These are phyloP conservation scores for Gloeopeniophorella convolvens DNA, from an alignment of 768 basidiomycete genomes.

Conservation along the genomic window DNA sequence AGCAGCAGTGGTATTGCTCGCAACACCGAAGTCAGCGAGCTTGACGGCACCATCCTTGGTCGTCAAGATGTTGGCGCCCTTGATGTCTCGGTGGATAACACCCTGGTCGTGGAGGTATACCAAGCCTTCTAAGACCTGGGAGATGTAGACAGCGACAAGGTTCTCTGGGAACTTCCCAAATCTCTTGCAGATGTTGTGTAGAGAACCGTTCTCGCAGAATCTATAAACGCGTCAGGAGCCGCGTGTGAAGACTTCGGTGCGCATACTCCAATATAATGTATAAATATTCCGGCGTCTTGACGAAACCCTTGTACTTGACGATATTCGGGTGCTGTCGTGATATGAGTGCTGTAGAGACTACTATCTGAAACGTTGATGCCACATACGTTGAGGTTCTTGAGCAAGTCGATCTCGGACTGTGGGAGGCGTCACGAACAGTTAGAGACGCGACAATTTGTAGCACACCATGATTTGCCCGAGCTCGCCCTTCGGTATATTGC, in stretches of 20 bases:
- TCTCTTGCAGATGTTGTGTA: constrained; percentile 91
- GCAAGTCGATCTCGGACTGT: constrained; percentile 92
- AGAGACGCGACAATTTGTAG: too few species aligned
- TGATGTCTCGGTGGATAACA: constrained; percentile 98
- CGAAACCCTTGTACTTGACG: constrained; percentile 98
- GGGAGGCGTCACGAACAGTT: not conserved
- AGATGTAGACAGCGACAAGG: constrained; percentile 93
- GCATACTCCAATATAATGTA: constrained; percentile 94
- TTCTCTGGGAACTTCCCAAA: constrained; percentile 99
- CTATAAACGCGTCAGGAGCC: constrained; percentile 30
- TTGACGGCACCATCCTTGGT: constrained; percentile 99
- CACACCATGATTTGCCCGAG: constrained; percentile 98
- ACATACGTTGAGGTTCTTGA: constrained; percentile 92
- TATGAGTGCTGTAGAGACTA: too few species aligned
- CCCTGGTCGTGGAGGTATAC: constrained; percentile 98
- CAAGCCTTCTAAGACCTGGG: constrained; percentile 91
- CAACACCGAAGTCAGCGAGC: constrained; percentile 98
- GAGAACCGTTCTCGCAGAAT: constrained; percentile 97
- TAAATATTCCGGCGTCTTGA: constrained; percentile 87
- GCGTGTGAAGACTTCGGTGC: not conserved
- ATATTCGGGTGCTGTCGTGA: constrained; percentile 92
- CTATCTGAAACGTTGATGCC: not conserved
- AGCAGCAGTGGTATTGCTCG: constrained; percentile 60
- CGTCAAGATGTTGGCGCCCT: constrained; percentile 97
- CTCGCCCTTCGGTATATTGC: constrained; percentile 89